These are phyloP conservation scores for Gymnopus androsaceus DNA, from an alignment of 1,284 basidiomycete species.

Conservation along the genomic window DNA sequence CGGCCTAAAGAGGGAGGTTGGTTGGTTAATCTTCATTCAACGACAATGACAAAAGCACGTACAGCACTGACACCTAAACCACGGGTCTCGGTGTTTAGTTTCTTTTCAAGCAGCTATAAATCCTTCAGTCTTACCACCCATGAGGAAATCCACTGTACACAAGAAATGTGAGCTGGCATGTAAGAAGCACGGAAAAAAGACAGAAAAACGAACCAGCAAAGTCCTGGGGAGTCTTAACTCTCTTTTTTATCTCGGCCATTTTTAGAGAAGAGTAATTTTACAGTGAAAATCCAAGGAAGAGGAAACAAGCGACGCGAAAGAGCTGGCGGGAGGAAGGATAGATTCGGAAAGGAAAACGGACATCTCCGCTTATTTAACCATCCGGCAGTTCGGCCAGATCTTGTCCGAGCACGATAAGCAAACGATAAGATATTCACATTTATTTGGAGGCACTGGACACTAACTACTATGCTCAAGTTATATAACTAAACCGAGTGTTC, in stretches of 20 bases:
- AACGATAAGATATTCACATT: too few species aligned
- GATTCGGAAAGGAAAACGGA: too few species aligned
- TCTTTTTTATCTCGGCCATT: slow-evolving; percentile 75
- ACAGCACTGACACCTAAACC: slow-evolving; percentile 4
- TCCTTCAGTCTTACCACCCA: slow-evolving; percentile 87
- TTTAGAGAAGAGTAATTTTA: too few species aligned
- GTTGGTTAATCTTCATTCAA: background rate
- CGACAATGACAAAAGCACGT: background rate
- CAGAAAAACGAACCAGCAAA: slow-evolving; percentile 48
- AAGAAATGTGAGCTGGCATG: slow-evolving; percentile 38
- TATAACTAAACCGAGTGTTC: too few species aligned
- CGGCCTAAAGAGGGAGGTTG: slow-evolving; percentile 58
- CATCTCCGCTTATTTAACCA: too few species aligned
- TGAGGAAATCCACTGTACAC: slow-evolving; percentile 79
- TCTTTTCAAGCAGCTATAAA: slow-evolving; percentile 20
- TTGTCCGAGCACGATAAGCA: too few species aligned
- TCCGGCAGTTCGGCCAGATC: too few species aligned
- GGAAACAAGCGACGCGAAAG: too few species aligned
- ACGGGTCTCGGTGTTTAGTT: background rate
- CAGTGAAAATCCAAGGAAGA: too few species aligned
- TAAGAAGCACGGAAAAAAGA: slow-evolving; percentile 1
- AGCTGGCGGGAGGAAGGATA: too few species aligned
- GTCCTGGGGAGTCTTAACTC: slow-evolving; percentile 77
- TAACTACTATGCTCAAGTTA: too few species aligned
- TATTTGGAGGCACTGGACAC: too few species aligned